Evolutionary conservation across 2,329 filamentous ascomycete genomes (phyloP), one percentile per base, ranked within the genome.

Genomic region (Diaporthe ilicicola): DNA sequence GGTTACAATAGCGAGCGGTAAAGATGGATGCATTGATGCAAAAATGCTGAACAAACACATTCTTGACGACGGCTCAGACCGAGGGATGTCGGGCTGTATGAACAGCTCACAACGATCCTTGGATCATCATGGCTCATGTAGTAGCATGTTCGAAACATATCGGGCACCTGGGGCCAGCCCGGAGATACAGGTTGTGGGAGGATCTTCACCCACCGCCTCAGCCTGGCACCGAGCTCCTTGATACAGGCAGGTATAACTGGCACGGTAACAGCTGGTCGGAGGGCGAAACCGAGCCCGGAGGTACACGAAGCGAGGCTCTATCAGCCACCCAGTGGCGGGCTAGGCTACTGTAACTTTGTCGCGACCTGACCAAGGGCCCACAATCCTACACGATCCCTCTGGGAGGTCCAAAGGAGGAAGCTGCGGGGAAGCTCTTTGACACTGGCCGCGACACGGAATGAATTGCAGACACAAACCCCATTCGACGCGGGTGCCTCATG

Each of bases 381-480:
- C 66, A 59, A 68, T 68, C 66, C 66, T 68, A 59, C 66, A 55
- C 53, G 42, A 67, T 44, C 48, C 64, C 46, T 9, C 61, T 51
- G 39, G 22, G 7, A 15, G 15, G 17, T 37, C 19, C 55, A 15
- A 56, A 50, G 42, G 34, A 66, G 62, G 66, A 59, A 64, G 55
- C 51, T 61, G 51, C 69, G 66, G 56, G 50, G 66, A 39, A 50
- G 19, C 29, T 42, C 56, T 56, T 27, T 59, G 39, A 46, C 53
- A 53, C 53, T 46, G 56, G 59, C 34, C 44, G 50, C 51, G 59
- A 59, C 53, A 72, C 70, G 56, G 51, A 70, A 48, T 37, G 19
- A 59, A 64, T 46, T 46, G 61, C 46, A 64, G 46, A 54, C 22
- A 54, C 59, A 44, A 44, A 68, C 53, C 39, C 51, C 44, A 24